Percentiles rank a stretch among this genome's conserved stretches.
Evolutionary conservation across 305 asterid genomes (phyloP).

Genomic region (Ilex paraguariensis): DNA sequence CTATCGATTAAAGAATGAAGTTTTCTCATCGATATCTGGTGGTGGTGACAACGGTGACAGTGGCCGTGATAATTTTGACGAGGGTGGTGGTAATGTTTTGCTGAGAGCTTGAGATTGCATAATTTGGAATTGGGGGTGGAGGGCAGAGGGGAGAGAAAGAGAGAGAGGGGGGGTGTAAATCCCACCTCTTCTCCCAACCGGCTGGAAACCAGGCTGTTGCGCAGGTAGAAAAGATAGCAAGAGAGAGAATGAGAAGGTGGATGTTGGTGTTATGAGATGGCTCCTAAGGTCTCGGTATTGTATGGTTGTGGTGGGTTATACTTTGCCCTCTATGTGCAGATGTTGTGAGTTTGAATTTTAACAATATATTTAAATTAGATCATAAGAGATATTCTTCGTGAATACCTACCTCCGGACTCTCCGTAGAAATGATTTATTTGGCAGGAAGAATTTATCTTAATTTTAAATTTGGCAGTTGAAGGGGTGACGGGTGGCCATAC

Average conservation of each 20-base stretch:
- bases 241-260: not conserved
- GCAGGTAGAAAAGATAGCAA: constrained; percentile 6
- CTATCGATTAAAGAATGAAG: constrained; percentile 13
- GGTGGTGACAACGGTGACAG: constrained; percentile 17
- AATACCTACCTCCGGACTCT: too few relatives aligned
- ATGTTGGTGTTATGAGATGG: not conserved
- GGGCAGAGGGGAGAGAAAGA: not conserved
- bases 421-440: too few relatives aligned
- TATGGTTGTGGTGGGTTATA: too few relatives aligned
- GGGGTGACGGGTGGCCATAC: too few relatives aligned
- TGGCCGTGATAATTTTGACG: not conserved
- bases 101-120: constrained; percentile 35
- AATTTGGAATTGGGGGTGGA: constrained; percentile 15
- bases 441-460: too few relatives aligned
- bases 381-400: too few relatives aligned
- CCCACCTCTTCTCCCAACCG: constrained; percentile 37
- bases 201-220: constrained; percentile 12
- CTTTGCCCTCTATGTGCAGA: too few relatives aligned
- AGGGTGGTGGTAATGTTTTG: constrained; percentile 5
- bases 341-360: too few relatives aligned
- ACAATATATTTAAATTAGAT: too few relatives aligned
- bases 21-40: constrained; percentile 48
- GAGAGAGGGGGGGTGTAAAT: not conserved
- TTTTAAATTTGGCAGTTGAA: too few relatives aligned
- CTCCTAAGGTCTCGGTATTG: not conserved